Evolutionary conservation across 2,329 filamentous ascomycete species (phyloP), one percentile per base, ranked within the genome.

Genomic region (Alternaria infectoria): DNA sequence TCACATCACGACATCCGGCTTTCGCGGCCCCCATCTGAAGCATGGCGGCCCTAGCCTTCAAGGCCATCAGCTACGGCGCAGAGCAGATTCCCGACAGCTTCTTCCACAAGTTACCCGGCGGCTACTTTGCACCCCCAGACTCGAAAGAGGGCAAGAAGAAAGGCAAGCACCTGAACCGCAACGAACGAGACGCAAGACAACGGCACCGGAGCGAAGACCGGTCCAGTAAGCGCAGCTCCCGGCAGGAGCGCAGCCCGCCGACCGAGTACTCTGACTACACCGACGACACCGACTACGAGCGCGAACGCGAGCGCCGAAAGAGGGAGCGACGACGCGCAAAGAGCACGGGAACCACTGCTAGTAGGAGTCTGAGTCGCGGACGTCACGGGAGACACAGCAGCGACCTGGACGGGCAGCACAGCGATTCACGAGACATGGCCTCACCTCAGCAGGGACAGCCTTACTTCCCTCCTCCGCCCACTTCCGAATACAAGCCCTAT

Each of bases 31-130:
- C 58, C 44, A 40, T 40, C 69, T 65, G 66, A 67, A 74, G 63
- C 21, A 79, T 79, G 77, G 72, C 77, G 50, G 72, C 73, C 30
- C 74, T 81, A 54, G 78, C 77, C 30, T 73, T 80, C 59, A 80
- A 80, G 65, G 79, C 78, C n/a, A 69, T 81, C 28, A 70, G 69
- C 60, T 77, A 77, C 71, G 79, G 77, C 61, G 78, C 76, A 46
- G 77, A 79, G 60, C 75, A 74, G 66, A 78, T 80, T 59, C 78
- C 78, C 36, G 79, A 81, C 74, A 76, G 68, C 54, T 67, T 79
- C 61, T 80, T 79, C 55, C 76, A 81, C 44, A 72, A 73, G 23
- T 73, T 80, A 19, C 79, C 79, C 49, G 79, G 78, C 45, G 77
- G 77, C 60, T 80, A 72, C 66, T 81, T 79, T 65, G 78, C 69